Conservation (phyloP, 495 filamentous ascomycete species). For the Neurospora sublineolata region DNA sequence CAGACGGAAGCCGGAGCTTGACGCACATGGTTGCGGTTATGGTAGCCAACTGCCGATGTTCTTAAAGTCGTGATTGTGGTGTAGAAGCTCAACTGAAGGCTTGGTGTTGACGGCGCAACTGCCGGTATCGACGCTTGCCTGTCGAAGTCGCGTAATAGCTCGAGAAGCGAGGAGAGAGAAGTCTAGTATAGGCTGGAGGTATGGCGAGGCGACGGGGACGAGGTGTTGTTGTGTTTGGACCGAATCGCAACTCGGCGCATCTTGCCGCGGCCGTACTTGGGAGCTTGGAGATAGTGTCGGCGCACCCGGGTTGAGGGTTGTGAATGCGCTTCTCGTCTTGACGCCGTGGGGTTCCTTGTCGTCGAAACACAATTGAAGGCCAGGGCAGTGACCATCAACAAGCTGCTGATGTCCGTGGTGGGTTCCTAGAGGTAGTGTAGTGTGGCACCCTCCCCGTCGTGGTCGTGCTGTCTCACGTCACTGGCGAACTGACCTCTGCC, state of each 20-base stretch:
- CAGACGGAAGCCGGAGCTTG: neutral
- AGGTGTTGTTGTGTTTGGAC: neutral
- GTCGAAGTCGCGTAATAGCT: too few species aligned
- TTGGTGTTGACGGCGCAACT: too few species aligned
- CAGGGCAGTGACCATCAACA: neutral
- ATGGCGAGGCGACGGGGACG: neutral
- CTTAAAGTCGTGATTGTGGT: too few species aligned
- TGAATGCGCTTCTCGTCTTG: neutral
- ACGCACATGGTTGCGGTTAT: slow-evolving; percentile 14
- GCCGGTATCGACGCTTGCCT: too few species aligned
- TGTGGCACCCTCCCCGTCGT: neutral
- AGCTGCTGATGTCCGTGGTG: neutral
- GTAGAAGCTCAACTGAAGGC: too few species aligned
- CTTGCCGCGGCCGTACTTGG: neutral
- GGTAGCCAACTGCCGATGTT: neutral
- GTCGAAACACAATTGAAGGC: neutral
- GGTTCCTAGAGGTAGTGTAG: neutral
- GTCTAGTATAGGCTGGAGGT: neutral
- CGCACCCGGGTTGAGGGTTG: neutral
- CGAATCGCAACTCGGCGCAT: neutral
- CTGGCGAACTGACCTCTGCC: neutral
- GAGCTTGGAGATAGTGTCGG: neutral
- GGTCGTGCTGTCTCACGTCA: neutral
- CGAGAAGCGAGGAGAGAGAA: too few species aligned
- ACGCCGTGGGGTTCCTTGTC: neutral